Evolutionary conservation across 306 rosid genomes (phyloP), one percentile per base, ranked within the genome.

Genomic region (Betula pendula): DNA sequence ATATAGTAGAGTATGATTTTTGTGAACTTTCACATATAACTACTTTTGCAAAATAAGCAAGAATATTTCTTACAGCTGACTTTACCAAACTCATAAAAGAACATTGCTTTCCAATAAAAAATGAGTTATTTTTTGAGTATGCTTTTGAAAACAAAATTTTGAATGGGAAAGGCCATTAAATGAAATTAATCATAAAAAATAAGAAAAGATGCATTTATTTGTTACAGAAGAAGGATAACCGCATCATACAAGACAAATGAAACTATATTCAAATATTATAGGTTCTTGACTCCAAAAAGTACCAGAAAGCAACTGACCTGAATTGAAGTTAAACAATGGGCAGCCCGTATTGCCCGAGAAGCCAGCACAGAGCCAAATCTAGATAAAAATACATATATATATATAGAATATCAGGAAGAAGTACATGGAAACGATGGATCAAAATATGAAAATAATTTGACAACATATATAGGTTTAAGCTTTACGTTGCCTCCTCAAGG

Each of bases 291-390:
- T 59, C 38, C 27, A 63, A 17, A 25, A n/a, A 8, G 59, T 20
- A 62, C 11, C 49, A 44, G 72, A 62, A 78, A 79, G 77, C 19
- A 78, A 83, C 87, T 72, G 77, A 96, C 98, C 93, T 96, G 98
- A 58, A 96, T 93, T 81, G 99, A 96, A 45, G 99, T 96, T 78
- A 96, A 82, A 84, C 99, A 96, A 80, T 96, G 99, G 45, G 99
- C 99, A 52, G 99, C 98, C 83, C 97, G 85, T 75, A 96, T 90
- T 79, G 98, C 98, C 68, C 94, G 85, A 12, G 99, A 93, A 25
- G 93, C 92, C 65, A 96, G 98, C 82, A 93, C 94, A n/a, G 12
- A 25, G 6, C 99, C 99, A 81, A 92, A 96, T 75, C 99, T 96
- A 56, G 3, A 75, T 58, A 68, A 75, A 77, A 49, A 80, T n/a